Percentiles rank a stretch among this genome's conserved stretches.
phyloP scores from a whole-genome alignment of 1,284 basidiomycete species.

The Crepidotus sp. region DNA sequence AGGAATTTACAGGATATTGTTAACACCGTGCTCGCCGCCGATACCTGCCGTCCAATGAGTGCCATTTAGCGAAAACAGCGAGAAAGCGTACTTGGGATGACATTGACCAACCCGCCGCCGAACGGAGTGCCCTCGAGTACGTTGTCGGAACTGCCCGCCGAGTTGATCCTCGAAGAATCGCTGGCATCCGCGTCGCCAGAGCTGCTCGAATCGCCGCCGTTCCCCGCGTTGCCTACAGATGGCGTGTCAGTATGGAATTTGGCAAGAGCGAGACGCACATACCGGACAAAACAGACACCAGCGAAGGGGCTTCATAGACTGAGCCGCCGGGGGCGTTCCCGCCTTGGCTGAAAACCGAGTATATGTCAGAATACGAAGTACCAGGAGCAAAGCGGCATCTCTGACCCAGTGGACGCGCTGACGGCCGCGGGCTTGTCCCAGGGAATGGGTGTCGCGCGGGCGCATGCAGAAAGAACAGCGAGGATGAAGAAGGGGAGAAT shows the following conservation, averaged over 20 bases:
- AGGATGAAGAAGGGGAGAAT: slow-evolving; percentile 1
- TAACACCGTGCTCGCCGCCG: neutral
- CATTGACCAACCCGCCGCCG: neutral
- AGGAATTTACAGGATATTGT: neutral
- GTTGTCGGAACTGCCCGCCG: neutral
- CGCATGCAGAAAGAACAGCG: neutral
- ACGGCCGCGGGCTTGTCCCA: neutral
- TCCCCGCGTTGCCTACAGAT: slow-evolving; percentile 27
- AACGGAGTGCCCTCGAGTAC: neutral
- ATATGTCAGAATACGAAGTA: neutral
- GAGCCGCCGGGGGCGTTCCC: slow-evolving; percentile 29
- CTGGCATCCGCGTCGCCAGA: neutral
- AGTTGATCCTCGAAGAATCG: neutral
- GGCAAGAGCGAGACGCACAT: neutral
- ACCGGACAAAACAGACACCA: neutral
- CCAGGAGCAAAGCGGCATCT: neutral
- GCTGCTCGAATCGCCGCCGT: slow-evolving; percentile 18
- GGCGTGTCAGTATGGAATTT: neutral
- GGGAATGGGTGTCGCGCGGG: neutral
- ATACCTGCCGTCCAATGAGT: neutral
- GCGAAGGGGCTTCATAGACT: slow-evolving; percentile 14
- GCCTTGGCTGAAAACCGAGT: slow-evolving; percentile 20
- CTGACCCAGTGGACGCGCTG: slow-evolving; percentile 2
- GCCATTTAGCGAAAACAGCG: neutral
- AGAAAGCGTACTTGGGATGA: neutral